Evolutionary conservation across 257 asterid species (phyloP), one percentile per base, ranked within the genome.

Genomic region (Eucommia ulmoides): DNA sequence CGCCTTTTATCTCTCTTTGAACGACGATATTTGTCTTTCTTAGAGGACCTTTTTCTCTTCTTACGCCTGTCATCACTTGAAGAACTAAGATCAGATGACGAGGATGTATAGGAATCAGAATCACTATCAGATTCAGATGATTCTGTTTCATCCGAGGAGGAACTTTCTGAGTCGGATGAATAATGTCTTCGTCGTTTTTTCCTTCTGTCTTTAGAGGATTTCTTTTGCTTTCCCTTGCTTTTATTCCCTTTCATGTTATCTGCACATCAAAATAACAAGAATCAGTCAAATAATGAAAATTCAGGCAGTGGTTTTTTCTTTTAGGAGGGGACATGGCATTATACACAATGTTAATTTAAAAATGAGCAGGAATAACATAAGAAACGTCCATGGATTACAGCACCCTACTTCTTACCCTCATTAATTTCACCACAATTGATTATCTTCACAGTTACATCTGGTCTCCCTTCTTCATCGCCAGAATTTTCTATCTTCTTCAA

Each of bases 371-470:
- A 42, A 42, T 42, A 42, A 29, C 7, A 29, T 16, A 10, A 42
- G 19, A 6, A 42, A 10, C 48, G 7, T 9, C 19, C 20, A 16
- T 16, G 20, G 15, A 42, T 16, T 16, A 7, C 48, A 42, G 48
- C 21, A 48, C 6, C n/a, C 16, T 8, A 23, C 33, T 45, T 59
- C 86, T 61, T 75, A 91, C 96, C 88, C 52, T 75, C 89, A 48
- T 53, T 73, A n/a, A 83, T 60, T 73, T 83, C 94, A 49, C 99
- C 99, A 56, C 81, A 79, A 66, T 86, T 78, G 50, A 83, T 73
- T 58, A 91, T 81, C 80, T 91, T 91, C 63, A 86, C 96, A 20
- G 94, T 83, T 24, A 86, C 99, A 52, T 81, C 62, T 56, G 96
- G 96, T 53, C 70, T 75, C 19, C 96, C 99, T 42, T 76, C 88